A percentile compares a stretch with the other conserved stretches of the same genome.
phyloP scores from a whole-genome alignment of 1,284 basidiomycete genomes.

The Pholiota adiposa region DNA sequence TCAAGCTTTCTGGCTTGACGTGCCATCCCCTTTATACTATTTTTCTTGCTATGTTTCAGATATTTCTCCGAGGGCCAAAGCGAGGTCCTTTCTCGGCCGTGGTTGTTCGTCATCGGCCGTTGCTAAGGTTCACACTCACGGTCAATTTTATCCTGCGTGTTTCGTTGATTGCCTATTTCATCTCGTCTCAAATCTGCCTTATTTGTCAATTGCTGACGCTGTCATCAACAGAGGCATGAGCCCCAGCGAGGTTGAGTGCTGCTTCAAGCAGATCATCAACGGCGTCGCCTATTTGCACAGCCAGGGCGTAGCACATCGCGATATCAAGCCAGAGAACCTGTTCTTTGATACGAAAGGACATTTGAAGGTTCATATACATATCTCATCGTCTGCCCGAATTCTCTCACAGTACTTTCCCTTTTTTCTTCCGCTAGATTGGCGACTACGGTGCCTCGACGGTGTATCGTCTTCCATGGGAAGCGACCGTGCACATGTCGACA shows the following conservation, averaged over 20 bases:
- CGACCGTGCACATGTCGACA: slow-evolving; percentile 95
- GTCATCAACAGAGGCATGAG: slow-evolving; percentile 69
- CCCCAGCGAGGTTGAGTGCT: slow-evolving; percentile 93
- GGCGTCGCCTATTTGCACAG: slow-evolving; percentile 92
- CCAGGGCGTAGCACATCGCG: slow-evolving; percentile 97
- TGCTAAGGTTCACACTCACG: not conserved
- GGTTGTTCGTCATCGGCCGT: not conserved
- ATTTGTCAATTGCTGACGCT: slow-evolving; percentile 19
- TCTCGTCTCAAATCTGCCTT: not conserved
- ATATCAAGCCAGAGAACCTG: slow-evolving; percentile 98
- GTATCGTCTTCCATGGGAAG: slow-evolving; percentile 98
- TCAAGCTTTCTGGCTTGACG: not conserved
- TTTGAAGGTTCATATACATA: slow-evolving; percentile 72
- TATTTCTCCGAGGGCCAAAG: not conserved
- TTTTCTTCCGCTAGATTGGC: slow-evolving; percentile 82
- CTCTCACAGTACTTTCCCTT: not conserved
- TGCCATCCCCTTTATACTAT: not conserved
- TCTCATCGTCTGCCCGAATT: slow-evolving; percentile 14
- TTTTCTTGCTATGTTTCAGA: slow-evolving; percentile 8
- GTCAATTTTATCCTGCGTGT: not conserved
- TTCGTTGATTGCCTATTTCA: not conserved
- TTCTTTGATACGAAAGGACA: slow-evolving; percentile 93
- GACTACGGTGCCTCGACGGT: slow-evolving; percentile 99
- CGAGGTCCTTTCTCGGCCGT: not conserved
- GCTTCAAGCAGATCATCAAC: slow-evolving; percentile 94